Evolutionary conservation across 495 filamentous ascomycete genomes (phyloP).

Genomic region (Margaritispora aquatica): DNA sequence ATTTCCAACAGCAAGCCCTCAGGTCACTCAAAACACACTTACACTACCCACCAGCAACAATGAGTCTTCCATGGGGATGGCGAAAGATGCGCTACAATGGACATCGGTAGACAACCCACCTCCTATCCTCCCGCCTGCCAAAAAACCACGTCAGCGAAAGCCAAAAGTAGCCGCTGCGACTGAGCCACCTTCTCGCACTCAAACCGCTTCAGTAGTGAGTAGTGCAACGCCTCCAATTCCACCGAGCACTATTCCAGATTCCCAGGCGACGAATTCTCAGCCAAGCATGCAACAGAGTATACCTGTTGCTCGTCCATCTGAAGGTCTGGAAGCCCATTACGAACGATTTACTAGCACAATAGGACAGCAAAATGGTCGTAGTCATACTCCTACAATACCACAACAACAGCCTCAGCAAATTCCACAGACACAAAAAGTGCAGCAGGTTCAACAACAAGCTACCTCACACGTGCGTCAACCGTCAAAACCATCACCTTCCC

Average conservation of each 20-base stretch:
- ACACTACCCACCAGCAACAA: neutral
- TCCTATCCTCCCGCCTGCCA: conserved; percentile 15
- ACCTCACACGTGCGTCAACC: conserved; percentile 16
- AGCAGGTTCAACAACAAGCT: conserved; percentile 17
- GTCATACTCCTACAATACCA: conserved; percentile 14
- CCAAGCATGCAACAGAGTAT: conserved; percentile 20
- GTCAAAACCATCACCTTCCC: conserved; percentile 21
- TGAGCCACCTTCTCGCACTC: conserved; percentile 19
- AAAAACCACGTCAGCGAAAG: conserved; percentile 20
- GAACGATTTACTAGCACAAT: conserved; percentile 30
- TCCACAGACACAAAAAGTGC: conserved; percentile 9
- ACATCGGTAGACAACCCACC: conserved; percentile 14
- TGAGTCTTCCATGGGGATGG: neutral
- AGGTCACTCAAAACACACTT: conserved; percentile 1
- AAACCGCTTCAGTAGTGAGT: conserved; percentile 19
- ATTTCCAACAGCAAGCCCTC: neutral
- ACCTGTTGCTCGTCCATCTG: conserved; percentile 20
- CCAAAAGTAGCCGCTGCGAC: conserved; percentile 13
- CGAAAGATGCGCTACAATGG: conserved; percentile 20
- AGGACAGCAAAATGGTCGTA: conserved; percentile 21
- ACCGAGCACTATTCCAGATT: conserved; percentile 21
- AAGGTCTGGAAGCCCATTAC: conserved; percentile 36
- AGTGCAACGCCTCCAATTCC: conserved; percentile 18
- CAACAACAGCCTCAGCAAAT: conserved; percentile 16
- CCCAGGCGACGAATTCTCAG: conserved; percentile 13